Base-by-base conservation (phyloP, 495 filamentous ascomycete species). In the Gamarada debralockiae region DNA sequence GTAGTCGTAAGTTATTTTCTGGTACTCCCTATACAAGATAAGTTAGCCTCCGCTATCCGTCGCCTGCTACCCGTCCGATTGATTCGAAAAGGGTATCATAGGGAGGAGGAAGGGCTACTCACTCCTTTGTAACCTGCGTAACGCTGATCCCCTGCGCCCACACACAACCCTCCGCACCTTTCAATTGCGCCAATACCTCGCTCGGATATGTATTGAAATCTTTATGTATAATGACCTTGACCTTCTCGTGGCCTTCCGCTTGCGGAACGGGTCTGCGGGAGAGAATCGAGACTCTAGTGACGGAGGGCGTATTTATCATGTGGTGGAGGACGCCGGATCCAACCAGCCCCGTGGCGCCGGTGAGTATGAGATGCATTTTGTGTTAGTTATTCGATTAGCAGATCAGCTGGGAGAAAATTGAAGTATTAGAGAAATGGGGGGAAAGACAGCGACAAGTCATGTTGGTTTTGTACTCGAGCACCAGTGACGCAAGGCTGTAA, bases 361-460 rank as follows among this genome's bases (percentile, higher is more conserved):
- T 89, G 36, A 89, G 76, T 48, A 90, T 83, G 52, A 90, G 70
- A 73, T 86, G 85, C 83, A 87, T 86, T 36, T 25, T n/a, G 18
- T n/a, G 36, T 6, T 29, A 29, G 5, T 29, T 4, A 10, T 29
- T 29, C 10, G 27, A 10, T 5, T 5, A 29, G 27, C 27, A 29
- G 27, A 29, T 5, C 10, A n/a, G n/a, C n/a, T n/a, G n/a, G n/a
- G n/a, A n/a, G n/a, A n/a, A n/a, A n/a, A n/a, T n/a, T n/a, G n/a
- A 29, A 29, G 27, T 5, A 10, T 29, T 5, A 29, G 5, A 29
- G 27, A 29, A 29, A 10, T 29, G 27, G 10, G 5, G 10, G 27
- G 10, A 29, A 29, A 4, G 27, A 29, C 10, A 5, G 27, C 4
- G 10, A 29, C 4, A 29, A 10, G 27, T 4, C 27, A 4, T 4